Conservation (phyloP, 352 stramenopile species). For the Pythium grandisporangium region DNA sequence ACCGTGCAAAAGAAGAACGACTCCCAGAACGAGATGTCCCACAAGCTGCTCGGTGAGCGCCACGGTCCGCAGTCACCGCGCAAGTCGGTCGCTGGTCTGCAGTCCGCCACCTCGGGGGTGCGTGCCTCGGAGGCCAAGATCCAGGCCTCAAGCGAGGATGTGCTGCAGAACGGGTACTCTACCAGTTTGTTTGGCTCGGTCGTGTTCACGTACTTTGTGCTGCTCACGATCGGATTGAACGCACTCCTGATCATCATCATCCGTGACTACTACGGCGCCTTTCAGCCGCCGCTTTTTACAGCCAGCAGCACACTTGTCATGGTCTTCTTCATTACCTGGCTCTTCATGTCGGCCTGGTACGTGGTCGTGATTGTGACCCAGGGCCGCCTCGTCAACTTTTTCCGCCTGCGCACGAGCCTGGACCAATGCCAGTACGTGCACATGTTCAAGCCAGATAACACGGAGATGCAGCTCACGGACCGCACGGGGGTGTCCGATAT, state of each 20-base stretch:
- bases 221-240: slow-evolving; percentile 47
- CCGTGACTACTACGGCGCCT: slow-evolving; percentile 45
- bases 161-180: slow-evolving; percentile 39
- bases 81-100: background rate
- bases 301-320: slow-evolving; percentile 37
- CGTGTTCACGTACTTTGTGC: slow-evolving; percentile 50
- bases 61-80: background rate
- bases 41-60: background rate
- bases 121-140: background rate
- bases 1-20: background rate
- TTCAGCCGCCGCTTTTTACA: slow-evolving; percentile 37
- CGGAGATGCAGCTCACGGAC: slow-evolving; percentile 43
- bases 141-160: slow-evolving; percentile 15
- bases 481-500: slow-evolving; percentile 43
- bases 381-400: slow-evolving; percentile 50
- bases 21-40: background rate
- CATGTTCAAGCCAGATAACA: slow-evolving; percentile 52
- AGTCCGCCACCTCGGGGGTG: too few species aligned
- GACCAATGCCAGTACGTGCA: slow-evolving; percentile 36
- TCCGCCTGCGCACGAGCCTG: slow-evolving; percentile 29
- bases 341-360: slow-evolving; percentile 47
- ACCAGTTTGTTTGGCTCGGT: slow-evolving; percentile 26
- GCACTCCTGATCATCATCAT: slow-evolving; percentile 34
- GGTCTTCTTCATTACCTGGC: slow-evolving; percentile 53
- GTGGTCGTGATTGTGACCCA: slow-evolving; percentile 29